Base-by-base conservation (phyloP, 179 eudicot genomes). In the Spinacia oleracea region DNA sequence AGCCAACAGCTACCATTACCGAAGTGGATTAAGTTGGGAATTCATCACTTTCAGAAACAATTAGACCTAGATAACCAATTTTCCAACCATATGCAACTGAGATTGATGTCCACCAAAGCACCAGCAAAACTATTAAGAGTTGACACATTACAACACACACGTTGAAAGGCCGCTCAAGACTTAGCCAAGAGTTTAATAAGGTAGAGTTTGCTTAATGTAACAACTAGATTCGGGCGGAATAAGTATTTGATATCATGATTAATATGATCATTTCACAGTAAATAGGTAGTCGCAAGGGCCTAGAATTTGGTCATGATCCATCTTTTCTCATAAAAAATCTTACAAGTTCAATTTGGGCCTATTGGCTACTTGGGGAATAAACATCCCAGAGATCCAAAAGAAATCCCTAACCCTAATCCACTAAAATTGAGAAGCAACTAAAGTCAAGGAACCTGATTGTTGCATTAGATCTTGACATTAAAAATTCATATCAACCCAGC, bases 391-490 rank as follows among this genome's bases (percentile, higher is more conserved):
- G 15, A 72, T 48, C 27, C 59, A 20, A 51, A 46, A 31, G 0
- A 38, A 23, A 1, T 29, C 20, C 29, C 3, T 18, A 15, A 35
- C 75, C 62, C 56, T 72, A 72, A 51, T 45, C 29, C 23, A 0
- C 29, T 12, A 32, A n/a, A n/a, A 51, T 31, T 14, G 5, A 32
- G 29, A 51, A 31, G 51, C 43, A 72, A 51, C 53, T 18, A 18
- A 59, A 70, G 31, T 43, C 59, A 56, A 58, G 29, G 51, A 45
- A 58, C 21, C 60, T 7, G 14, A 53, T 25, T 29, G 45, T 68
- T 68, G n/a, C 40, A 46, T 20, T 20, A 75, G 42, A 62, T 72
- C 81, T 72, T 23, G 18, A 7, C 43, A 31, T 35, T 29, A 45
- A 53, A 2, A 25, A 21, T 12, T 68, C 29, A 66, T 20, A 58